phyloP scores from a whole-genome alignment of 208 protist species.

The Wallacemonas sp. region DNA sequence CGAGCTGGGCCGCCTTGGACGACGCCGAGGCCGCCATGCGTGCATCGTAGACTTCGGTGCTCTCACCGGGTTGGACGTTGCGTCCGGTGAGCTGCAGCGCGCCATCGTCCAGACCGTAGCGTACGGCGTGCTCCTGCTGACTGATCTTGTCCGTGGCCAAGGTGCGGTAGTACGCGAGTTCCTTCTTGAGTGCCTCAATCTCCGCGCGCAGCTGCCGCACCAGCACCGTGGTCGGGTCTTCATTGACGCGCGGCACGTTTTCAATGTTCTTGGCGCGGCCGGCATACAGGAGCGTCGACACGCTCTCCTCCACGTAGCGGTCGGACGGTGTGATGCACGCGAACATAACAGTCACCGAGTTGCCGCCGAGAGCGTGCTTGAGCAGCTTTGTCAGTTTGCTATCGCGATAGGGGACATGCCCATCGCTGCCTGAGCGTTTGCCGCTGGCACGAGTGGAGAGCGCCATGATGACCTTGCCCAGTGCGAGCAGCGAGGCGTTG shows the following conservation, averaged over 20 bases:
- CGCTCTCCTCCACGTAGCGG: conserved; percentile 83
- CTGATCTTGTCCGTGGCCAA: conserved; percentile 33
- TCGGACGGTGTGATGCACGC: conserved; percentile 88
- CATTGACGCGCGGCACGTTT: conserved; percentile 84
- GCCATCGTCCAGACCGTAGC: neutral
- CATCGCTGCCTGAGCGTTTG: neutral
- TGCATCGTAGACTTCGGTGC: no score
- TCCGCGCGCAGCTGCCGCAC: conserved; percentile 76
- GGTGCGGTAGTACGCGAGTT: conserved; percentile 75
- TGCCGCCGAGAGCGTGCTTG: conserved; percentile 82
- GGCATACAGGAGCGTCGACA: conserved; percentile 92
- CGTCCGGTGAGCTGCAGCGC: neutral
- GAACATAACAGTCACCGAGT: conserved; percentile 85
- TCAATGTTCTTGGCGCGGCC: conserved; percentile 85
- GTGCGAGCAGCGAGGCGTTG: conserved; percentile 89
- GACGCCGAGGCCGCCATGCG: no score
- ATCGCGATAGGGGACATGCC: conserved; percentile 91
- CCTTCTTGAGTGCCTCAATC: conserved; percentile 71
- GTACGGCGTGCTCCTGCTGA: conserved; percentile 12
- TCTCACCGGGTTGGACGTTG: neutral
- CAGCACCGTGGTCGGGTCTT: conserved; percentile 69
- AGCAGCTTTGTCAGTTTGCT: conserved; percentile 91
- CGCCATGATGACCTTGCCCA: conserved; percentile 93
- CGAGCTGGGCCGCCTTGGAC: conserved; percentile 48
- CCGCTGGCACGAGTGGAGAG: conserved; percentile 27